Evolutionary conservation across 1,139 yeast species (phyloP), one percentile per base, ranked within the genome.

Genomic region (Hansenula sp.): DNA sequence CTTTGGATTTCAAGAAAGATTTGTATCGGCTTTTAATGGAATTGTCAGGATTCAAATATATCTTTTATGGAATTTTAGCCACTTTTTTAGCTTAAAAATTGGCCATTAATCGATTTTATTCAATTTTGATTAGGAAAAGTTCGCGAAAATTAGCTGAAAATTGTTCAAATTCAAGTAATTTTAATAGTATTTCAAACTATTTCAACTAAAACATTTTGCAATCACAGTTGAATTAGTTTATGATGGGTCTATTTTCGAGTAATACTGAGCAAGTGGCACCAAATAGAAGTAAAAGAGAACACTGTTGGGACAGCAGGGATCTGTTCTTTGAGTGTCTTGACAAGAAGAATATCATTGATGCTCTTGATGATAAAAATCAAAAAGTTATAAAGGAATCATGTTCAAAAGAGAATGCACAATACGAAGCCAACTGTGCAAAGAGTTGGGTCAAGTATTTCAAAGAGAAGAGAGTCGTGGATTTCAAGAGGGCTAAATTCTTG

Each of bases 221-320:
- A 21, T 21, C 24, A 21, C 24, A 21, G 24, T 21, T 6, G 6
- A 21, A 7, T 9, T 7, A 9, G 9, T 11, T 10, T 5, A 20
- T 13, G 8, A 68, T 69, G 74, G 72, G 68, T 20, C 50, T 65
- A 36, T n/a, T n/a, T 68, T 66, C 48, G 50, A 32, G 42, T 40
- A 63, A 58, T 8, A 6, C 9, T 18, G 65, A 62, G 7, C 47
- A 46, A 11, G 45, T 44, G 25, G 70, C 77, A 25, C 79, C 80
- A 45, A 71, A 70, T 47, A 70, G 82, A 48, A 60, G 70, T 22
- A 68, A 73, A 41, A 68, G 88, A 45, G 69, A 73, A 50, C 62
- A 62, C 45, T 82, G 90, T 61, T 82, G 89, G 89, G 82, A 75
- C 30, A 66, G 82, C 16, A 67, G 90, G 43, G 90, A 82, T 53